Percentiles rank a stretch among this genome's conserved stretches.
Evolutionary conservation across 2,329 filamentous ascomycete genomes (phyloP).

Genomic region (Lachnellula cervina): DNA sequence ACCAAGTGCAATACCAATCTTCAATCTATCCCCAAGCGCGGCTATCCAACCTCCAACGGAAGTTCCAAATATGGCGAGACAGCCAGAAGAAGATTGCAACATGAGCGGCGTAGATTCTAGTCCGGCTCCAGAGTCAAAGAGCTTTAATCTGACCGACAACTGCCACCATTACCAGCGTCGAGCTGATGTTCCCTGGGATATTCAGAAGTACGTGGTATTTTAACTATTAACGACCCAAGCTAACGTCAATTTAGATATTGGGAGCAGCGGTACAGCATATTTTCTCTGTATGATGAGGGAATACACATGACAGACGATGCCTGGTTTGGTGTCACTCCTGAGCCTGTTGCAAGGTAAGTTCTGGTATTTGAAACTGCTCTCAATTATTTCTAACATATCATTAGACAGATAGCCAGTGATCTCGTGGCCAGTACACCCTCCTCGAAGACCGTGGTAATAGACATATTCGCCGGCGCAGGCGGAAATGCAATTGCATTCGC

Average conservation of each 20-base stretch:
- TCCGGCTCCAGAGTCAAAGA: neutral
- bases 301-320: slow-evolving; percentile 88
- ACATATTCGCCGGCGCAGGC: slow-evolving; percentile 86
- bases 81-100: neutral
- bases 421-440: slow-evolving; percentile 44
- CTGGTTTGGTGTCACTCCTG: slow-evolving; percentile 96
- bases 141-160: slow-evolving; percentile 48
- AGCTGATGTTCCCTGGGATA: slow-evolving; percentile 71
- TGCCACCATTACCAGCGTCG: slow-evolving; percentile 71
- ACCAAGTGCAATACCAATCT: too few relatives aligned
- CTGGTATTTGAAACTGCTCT: neutral
- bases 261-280: slow-evolving; percentile 82
- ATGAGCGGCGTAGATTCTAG: neutral
- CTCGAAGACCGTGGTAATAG: slow-evolving; percentile 53
- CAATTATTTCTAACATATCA: slow-evolving; percentile 2
- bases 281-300: slow-evolving; percentile 80
- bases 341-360: slow-evolving; percentile 76
- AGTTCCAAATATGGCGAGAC: neutral
- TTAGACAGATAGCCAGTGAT: slow-evolving; percentile 70
- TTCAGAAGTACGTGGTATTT: slow-evolving; percentile 64
- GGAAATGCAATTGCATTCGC: slow-evolving; percentile 97
- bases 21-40: neutral
- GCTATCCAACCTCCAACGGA: neutral
- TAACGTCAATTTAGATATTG: slow-evolving; percentile 63
- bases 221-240: neutral